phyloP scores from a whole-genome alignment of 805 yeast species.

The Candida nanaspora region DNA sequence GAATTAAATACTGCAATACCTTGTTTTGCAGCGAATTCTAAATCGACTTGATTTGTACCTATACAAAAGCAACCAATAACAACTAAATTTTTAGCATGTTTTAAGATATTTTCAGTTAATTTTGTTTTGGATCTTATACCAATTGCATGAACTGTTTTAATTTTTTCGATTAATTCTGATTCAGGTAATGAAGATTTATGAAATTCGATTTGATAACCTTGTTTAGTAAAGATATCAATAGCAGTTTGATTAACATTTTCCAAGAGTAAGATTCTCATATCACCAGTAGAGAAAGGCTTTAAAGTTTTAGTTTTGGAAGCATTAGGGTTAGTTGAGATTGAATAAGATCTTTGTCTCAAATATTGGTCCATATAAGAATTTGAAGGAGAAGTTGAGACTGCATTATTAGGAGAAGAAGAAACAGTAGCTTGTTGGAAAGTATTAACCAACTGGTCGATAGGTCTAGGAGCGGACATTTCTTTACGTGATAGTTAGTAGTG shows the following conservation, averaged over 20 bases:
- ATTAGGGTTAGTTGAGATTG: no score
- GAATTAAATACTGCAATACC: slow-evolving; percentile 95
- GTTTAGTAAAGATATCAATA: slow-evolving; percentile 70
- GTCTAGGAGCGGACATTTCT: slow-evolving; percentile 60
- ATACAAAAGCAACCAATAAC: slow-evolving; percentile 98
- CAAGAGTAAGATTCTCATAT: slow-evolving; percentile 80
- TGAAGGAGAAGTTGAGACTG: slow-evolving; percentile 81
- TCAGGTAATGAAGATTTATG: slow-evolving; percentile 84
- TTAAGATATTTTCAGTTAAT: slow-evolving; percentile 69
- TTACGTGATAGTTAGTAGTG: neutral
- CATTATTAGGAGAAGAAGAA: slow-evolving; percentile 53
- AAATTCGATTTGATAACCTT: slow-evolving; percentile 97
- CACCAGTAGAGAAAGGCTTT: slow-evolving; percentile 94
- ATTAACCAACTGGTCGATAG: slow-evolving; percentile 47
- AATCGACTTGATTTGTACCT: slow-evolving; percentile 96
- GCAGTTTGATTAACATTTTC: slow-evolving; percentile 96
- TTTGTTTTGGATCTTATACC: slow-evolving; percentile 98
- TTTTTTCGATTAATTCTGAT: slow-evolving; percentile 90
- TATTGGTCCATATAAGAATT: slow-evolving; percentile 54
- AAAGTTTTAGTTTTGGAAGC: slow-evolving; percentile 56
- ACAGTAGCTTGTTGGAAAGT: slow-evolving; percentile 42
- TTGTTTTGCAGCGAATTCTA: slow-evolving; percentile 80
- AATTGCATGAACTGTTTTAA: slow-evolving; percentile 88
- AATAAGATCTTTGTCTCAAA: slow-evolving; percentile 31
- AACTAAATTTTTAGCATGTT: slow-evolving; percentile 83